A percentile compares a stretch with the other conserved stretches of the same genome.
These are phyloP conservation scores for Xylariaceae sp. DNA, from an alignment of 2,329 filamentous ascomycete species.

Conservation along the genomic window DNA sequence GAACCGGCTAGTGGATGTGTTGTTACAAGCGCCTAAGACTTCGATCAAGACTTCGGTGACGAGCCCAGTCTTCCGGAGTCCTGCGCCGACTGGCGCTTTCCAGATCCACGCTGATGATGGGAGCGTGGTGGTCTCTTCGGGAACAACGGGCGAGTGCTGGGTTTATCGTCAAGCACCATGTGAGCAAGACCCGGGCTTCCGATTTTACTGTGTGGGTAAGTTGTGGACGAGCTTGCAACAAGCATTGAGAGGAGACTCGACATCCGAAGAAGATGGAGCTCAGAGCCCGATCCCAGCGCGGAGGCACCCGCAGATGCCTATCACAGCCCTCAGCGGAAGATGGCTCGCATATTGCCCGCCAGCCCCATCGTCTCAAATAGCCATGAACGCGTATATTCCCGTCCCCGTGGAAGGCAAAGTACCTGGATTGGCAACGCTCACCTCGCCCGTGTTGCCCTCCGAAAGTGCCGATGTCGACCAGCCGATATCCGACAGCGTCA, in stretches of 20 bases:
- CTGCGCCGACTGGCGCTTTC: slow-evolving; percentile 64
- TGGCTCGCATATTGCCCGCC: slow-evolving; percentile 76
- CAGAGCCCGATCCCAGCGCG: slow-evolving; percentile 30
- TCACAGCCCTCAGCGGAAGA: slow-evolving; percentile 61
- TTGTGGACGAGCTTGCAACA: slow-evolving; percentile 83
- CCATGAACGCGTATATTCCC: slow-evolving; percentile 59
- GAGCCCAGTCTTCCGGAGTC: slow-evolving; percentile 59
- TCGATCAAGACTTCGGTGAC: slow-evolving; percentile 50
- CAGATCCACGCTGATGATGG: slow-evolving; percentile 65
- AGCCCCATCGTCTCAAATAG: slow-evolving; percentile 60
- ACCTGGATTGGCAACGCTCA: slow-evolving; percentile 50
- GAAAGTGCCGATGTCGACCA: slow-evolving; percentile 63
- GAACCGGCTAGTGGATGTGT: slow-evolving; percentile 61
- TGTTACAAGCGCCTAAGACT: slow-evolving; percentile 63
- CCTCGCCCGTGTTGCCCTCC: slow-evolving; percentile 61
- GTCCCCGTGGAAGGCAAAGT: slow-evolving; percentile 47
- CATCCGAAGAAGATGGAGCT: slow-evolving; percentile 38
- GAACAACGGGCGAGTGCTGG: slow-evolving; percentile 79
- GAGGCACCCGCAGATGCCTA: slow-evolving; percentile 48
- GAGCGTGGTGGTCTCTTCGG: slow-evolving; percentile 68
- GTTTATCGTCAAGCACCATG: slow-evolving; percentile 52
- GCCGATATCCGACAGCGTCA: slow-evolving; percentile 62
- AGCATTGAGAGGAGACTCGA: slow-evolving; percentile 38
- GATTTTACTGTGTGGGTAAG: slow-evolving; percentile 70
- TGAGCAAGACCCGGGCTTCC: slow-evolving; percentile 33